Evolutionary conservation across 2,329 filamentous ascomycete species (phyloP).

Genomic region (Acrodontium crateriforme): DNA sequence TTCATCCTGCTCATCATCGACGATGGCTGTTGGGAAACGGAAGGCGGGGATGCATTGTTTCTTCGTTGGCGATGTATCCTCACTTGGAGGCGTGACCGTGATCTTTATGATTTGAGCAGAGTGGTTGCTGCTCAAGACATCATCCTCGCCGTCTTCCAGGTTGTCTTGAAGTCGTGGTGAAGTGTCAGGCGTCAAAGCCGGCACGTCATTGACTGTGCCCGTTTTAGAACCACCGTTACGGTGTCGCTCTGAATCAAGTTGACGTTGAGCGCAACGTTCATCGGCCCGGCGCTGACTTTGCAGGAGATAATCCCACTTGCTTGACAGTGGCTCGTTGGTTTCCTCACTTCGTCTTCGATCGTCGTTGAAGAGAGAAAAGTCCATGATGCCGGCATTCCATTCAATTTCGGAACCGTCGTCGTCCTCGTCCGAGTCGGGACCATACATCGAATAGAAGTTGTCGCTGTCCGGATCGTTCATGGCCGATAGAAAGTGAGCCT

Average conservation of each 20-base stretch:
- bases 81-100: conserved; percentile 8
- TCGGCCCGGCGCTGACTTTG: conserved; percentile 12
- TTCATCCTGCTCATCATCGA: conserved; percentile 10
- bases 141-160: conserved; percentile 8
- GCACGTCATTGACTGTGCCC: conserved; percentile 13
- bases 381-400: conserved; percentile 21
- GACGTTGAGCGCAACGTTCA: conserved; percentile 13
- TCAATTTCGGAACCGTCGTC: conserved; percentile 15
- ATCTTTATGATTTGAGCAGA: conserved; percentile 12
- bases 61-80: no score
- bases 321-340: conserved; percentile 9
- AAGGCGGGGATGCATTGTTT: no score
- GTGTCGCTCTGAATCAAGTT: conserved; percentile 1
- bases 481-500: neutral
- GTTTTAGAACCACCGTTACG: no score
- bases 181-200: conserved; percentile 19
- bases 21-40: conserved; percentile 6
- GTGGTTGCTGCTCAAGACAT: conserved; percentile 9
- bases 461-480: neutral
- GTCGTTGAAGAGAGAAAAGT: conserved; percentile 20
- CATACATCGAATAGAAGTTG: no score
- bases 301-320: conserved; percentile 15
- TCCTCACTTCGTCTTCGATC: conserved; percentile 16
- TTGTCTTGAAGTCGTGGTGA: conserved; percentile 18
- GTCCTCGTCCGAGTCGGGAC: no score